Percentiles rank a stretch among this genome's conserved stretches.
Evolutionary conservation across 1,284 basidiomycete species (phyloP).

Genomic region (Limonomyces culmigenus): DNA sequence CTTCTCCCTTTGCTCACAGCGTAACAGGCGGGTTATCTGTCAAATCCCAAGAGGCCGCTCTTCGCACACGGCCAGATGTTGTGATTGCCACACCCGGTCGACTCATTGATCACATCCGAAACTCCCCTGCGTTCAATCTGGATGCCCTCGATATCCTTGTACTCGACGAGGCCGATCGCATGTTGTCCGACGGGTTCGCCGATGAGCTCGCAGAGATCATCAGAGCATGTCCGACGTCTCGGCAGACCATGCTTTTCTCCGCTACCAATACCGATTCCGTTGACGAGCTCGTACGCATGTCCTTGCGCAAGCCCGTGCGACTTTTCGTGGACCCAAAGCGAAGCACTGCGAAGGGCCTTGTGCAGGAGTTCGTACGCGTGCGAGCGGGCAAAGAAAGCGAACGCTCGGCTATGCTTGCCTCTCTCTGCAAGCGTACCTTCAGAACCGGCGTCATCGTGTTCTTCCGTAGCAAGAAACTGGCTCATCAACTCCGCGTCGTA

Average conservation of each 20-base stretch:
- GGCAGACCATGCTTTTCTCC: constrained; percentile 93
- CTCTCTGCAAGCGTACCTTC: constrained; percentile 97
- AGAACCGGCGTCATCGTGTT: constrained; percentile 88
- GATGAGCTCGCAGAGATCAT: constrained; percentile 95
- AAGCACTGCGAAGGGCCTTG: constrained; percentile 20
- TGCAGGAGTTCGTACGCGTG: not conserved
- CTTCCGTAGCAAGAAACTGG: constrained; percentile 87
- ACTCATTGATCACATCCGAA: constrained; percentile 90
- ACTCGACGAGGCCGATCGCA: constrained; percentile 91
- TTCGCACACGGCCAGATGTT: constrained; percentile 89
- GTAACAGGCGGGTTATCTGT: constrained; percentile 95
- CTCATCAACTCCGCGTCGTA: constrained; percentile 82
- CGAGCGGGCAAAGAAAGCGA: not conserved
- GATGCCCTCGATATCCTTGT: constrained; percentile 83
- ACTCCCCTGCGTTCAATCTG: constrained; percentile 94
- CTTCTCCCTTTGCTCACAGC: constrained; percentile 82
- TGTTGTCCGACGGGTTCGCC: constrained; percentile 97
- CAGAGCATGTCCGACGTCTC: constrained; percentile 87
- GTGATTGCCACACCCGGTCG: constrained; percentile 97
- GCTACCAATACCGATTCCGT: constrained; percentile 99
- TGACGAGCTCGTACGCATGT: constrained; percentile 93
- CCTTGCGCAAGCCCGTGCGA: constrained; percentile 85
- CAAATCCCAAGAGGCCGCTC: constrained; percentile 83
- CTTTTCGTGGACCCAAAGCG: constrained; percentile 89
- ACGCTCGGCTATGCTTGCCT: constrained; percentile 2